Percentiles rank a stretch among this genome's conserved stretches.
Conservation (phyloP, 768 basidiomycete genomes). For the Lactarius psammicola region DNA sequence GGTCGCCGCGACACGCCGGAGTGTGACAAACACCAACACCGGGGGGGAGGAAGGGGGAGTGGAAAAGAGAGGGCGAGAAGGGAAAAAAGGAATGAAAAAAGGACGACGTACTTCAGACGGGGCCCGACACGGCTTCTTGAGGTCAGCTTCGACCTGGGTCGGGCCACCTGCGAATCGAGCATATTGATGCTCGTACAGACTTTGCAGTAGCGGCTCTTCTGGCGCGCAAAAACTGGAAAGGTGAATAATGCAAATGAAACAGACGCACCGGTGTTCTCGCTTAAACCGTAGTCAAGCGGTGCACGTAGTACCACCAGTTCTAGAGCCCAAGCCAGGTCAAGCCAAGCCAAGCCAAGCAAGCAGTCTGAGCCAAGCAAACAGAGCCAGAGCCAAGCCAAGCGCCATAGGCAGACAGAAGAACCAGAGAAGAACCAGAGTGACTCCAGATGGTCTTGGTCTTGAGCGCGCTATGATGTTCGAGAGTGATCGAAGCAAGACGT, state of each 20-base stretch:
- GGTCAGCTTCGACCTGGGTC: neutral
- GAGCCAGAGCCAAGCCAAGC: conserved; percentile 12
- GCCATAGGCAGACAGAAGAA: conserved; percentile 8
- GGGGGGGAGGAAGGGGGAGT: neutral
- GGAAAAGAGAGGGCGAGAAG: too few relatives aligned
- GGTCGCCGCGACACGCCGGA: conserved; percentile 5
- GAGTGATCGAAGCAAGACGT: conserved; percentile 10
- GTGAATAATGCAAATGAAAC: neutral
- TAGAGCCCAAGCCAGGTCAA: neutral
- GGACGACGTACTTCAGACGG: neutral
- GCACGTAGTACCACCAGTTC: neutral
- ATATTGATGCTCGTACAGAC: neutral
- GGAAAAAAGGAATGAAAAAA: conserved; percentile 6
- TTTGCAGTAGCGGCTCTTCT: neutral
- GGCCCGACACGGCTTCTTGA: neutral
- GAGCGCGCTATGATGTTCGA: conserved; percentile 18
- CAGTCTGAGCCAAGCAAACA: neutral
- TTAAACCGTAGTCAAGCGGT: neutral
- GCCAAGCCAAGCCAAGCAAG: conserved; percentile 1
- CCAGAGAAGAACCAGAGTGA: neutral
- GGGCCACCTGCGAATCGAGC: neutral
- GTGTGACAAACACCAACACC: neutral
- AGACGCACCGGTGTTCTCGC: neutral
- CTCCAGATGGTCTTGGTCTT: conserved; percentile 13
- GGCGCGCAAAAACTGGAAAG: neutral